Conservation (phyloP, 116 monocot species). For the Cymodocea nodosa region DNA sequence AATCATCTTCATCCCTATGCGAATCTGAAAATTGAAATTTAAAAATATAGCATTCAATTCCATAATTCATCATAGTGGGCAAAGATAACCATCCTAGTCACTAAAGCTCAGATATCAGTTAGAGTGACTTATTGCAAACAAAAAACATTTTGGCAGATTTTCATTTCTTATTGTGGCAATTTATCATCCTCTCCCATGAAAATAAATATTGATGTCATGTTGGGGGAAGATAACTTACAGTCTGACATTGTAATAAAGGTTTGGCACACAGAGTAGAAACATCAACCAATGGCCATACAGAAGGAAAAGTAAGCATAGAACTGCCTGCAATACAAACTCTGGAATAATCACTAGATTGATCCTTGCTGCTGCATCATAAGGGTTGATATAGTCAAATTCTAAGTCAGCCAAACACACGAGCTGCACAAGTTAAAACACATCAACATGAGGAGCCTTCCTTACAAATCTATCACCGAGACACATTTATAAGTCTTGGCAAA, state of each 20-base stretch:
- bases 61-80: too few species aligned
- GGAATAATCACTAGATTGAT: slow-evolving; percentile 64
- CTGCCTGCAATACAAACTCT: slow-evolving; percentile 61
- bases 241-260: slow-evolving; percentile 54
- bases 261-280: slow-evolving; percentile 49
- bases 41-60: too few species aligned
- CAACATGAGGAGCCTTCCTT: neutral
- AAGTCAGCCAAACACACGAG: slow-evolving; percentile 82
- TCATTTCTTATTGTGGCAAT: neutral
- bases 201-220: neutral
- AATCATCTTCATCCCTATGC: too few species aligned
- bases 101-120: too few species aligned
- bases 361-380: slow-evolving; percentile 66
- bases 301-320: slow-evolving; percentile 50
- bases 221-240: slow-evolving; percentile 40
- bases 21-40: too few species aligned
- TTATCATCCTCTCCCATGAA: neutral
- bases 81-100: too few species aligned
- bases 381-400: slow-evolving; percentile 88
- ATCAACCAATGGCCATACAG: slow-evolving; percentile 67
- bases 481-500: neutral
- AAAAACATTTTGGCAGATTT: too few species aligned
- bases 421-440: slow-evolving; percentile 33
- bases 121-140: too few species aligned
- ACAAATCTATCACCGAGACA: neutral